These are phyloP conservation scores for Onygenales sp. DNA, from an alignment of 2,329 filamentous ascomycete species.

Conservation along the genomic window DNA sequence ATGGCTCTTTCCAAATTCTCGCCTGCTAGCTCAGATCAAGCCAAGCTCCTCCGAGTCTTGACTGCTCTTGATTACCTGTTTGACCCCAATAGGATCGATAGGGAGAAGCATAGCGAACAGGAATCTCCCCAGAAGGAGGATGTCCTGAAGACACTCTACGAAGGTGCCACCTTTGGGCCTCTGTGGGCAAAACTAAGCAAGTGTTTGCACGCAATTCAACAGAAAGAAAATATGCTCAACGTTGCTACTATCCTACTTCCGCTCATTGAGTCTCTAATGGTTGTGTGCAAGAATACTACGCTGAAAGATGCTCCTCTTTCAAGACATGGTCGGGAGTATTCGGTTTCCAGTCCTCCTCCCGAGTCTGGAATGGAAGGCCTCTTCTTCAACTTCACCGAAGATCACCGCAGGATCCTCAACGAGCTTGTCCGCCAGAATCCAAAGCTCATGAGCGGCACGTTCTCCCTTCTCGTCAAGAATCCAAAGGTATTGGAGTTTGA, in stretches of 20 bases:
- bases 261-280: slow-evolving; percentile 94
- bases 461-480: slow-evolving; percentile 92
- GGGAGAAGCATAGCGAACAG: slow-evolving; percentile 42
- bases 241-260: slow-evolving; percentile 92
- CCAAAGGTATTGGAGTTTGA: slow-evolving; percentile 98
- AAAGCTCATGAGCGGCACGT: slow-evolving; percentile 96
- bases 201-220: slow-evolving; percentile 76
- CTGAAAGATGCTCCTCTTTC: slow-evolving; percentile 54
- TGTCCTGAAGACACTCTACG: slow-evolving; percentile 77
- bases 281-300: slow-evolving; percentile 96
- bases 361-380: slow-evolving; percentile 76
- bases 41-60: slow-evolving; percentile 83
- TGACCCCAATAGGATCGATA: slow-evolving; percentile 60
- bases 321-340: slow-evolving; percentile 54
- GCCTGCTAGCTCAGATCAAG: slow-evolving; percentile 89
- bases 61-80: slow-evolving; percentile 95
- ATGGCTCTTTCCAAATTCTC: slow-evolving; percentile 93
- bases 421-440: slow-evolving; percentile 95
- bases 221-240: slow-evolving; percentile 91
- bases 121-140: slow-evolving; percentile 64
- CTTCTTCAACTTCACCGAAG: slow-evolving; percentile 96
- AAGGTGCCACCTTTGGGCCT: slow-evolving; percentile 78
- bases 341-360: slow-evolving; percentile 65
- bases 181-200: slow-evolving; percentile 90
- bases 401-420: slow-evolving; percentile 94